Conservation (phyloP, 129 eudicot genomes). For the Saposhnikovia divaricata region DNA sequence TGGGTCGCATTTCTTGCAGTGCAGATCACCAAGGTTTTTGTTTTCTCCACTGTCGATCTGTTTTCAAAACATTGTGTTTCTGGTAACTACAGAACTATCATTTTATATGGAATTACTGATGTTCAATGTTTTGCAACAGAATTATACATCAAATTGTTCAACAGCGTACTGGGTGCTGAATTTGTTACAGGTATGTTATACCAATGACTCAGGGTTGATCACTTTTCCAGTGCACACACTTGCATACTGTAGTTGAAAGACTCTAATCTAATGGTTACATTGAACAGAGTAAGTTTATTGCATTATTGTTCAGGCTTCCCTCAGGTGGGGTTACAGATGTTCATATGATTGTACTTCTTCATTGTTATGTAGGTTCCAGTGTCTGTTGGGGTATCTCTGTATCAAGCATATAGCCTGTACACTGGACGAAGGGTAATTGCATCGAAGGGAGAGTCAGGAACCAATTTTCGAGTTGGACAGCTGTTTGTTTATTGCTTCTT, state of each 20-base stretch:
- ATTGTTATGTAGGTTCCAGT: constrained; percentile 51
- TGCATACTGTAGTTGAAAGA: background rate
- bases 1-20: constrained; percentile 76
- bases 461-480: constrained; percentile 44
- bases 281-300: background rate
- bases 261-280: background rate
- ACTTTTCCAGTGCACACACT: background rate
- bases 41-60: background rate
- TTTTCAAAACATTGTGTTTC: background rate
- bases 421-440: constrained; percentile 64
- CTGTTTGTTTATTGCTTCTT: constrained; percentile 46
- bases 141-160: constrained; percentile 65
- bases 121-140: constrained; percentile 36
- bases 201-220: background rate
- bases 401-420: constrained; percentile 61
- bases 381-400: constrained; percentile 69
- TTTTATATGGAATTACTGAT: background rate
- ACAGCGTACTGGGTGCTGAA: constrained; percentile 73
- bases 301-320: background rate
- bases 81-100: background rate
- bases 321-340: background rate
- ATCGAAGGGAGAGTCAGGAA: constrained; percentile 52
- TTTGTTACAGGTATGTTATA: constrained; percentile 51
- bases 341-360: background rate
- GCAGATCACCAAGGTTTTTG: constrained; percentile 61